phyloP scores from a whole-genome alignment of 2,329 filamentous ascomycete genomes.

The Aspergillus caelatus region DNA sequence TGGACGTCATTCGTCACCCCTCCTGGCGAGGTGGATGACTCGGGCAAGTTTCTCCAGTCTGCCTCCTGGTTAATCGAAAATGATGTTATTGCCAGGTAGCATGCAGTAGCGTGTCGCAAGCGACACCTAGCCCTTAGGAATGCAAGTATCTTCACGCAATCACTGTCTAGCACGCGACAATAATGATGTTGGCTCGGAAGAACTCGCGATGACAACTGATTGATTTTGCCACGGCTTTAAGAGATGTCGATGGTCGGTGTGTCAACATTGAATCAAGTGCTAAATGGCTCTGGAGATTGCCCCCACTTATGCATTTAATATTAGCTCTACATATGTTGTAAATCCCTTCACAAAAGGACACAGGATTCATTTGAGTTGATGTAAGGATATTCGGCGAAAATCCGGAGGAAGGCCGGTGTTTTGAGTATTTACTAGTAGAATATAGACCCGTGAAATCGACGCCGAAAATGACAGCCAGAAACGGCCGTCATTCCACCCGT shows the following conservation, averaged over 20 bases:
- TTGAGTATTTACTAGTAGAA: not conserved
- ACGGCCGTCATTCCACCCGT: too few relatives aligned
- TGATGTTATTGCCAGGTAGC: not conserved
- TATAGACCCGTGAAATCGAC: too few relatives aligned
- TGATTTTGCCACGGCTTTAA: not conserved
- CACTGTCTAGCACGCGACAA: not conserved
- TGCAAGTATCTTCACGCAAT: not conserved
- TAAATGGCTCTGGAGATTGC: not conserved
- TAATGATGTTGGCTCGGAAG: not conserved
- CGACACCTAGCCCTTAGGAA: not conserved
- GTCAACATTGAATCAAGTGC: not conserved
- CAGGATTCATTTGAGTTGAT: not conserved
- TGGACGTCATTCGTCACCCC: not conserved
- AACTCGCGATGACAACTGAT: not conserved
- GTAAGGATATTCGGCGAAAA: not conserved
- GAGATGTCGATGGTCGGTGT: not conserved
- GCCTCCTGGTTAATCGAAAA: not conserved
- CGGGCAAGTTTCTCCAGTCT: not conserved
- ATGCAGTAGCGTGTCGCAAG: conserved; percentile 3
- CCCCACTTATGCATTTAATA: not conserved
- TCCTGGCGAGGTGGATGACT: not conserved
- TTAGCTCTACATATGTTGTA: not conserved
- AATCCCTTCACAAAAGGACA: not conserved
- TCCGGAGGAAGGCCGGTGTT: not conserved
- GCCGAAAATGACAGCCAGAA: too few relatives aligned